Evolutionary conservation across 768 basidiomycete species (phyloP), one percentile per base, ranked within the genome.

Genomic region (Suillus weaverae): DNA sequence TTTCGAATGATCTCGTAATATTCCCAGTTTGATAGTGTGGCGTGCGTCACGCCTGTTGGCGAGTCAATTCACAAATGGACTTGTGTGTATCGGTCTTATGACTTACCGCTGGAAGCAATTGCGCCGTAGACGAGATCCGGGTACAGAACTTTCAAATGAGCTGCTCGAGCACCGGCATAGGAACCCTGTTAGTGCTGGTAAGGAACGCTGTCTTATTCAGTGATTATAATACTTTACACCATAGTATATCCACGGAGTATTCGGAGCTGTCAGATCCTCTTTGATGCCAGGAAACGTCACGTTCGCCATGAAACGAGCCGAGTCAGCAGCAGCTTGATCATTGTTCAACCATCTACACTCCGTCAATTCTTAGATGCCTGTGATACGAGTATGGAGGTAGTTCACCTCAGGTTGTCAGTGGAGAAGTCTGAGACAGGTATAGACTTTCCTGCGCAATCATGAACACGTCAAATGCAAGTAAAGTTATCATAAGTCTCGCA

Each of bases 121-220:
- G 92, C 89, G 26, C 94, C 95, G 75, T 84, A 95, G 5, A 94
- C 90, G n/a, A 96, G 80, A 38, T 95, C 87, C 0, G 95, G 94
- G 71, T 94, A 95, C 32, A 95, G 82, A 38, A 93, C 79, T 62
- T 85, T 87, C 90, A 97, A 94, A 71, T 97, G 93, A 0, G 96
- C 96, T 0, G 95, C 89, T 14, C 95, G 88, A 9, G 95, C 96
- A 65, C 96, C 96, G 11, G 95, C 95, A 69, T 97, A 97, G 1
- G 92, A 95, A 9, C 92, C 91, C 89, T 90, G 68, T 5, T 46
- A 67, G 10, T 57, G 38, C 36, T 18, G 5, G 18, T 57, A 18
- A 60, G 57, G 5, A 39, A 48, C 1, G 16, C 18, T 4, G 18
- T 22, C 48, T 22, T 16, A 1, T 30, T 53, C 26, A 41, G 22